Evolutionary conservation across 805 yeast species (phyloP).

Genomic region (Wickerhamomyces chambardii): DNA sequence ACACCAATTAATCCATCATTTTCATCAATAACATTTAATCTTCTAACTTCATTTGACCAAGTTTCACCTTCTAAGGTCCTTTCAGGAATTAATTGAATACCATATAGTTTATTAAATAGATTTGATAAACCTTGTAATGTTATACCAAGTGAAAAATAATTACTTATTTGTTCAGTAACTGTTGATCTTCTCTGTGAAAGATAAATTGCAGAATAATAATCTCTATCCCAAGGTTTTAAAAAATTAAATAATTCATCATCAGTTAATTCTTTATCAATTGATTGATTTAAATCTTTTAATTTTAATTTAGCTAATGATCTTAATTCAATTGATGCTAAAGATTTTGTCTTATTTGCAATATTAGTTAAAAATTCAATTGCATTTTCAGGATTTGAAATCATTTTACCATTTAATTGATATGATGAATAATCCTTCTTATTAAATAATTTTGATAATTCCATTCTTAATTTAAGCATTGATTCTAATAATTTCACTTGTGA

Average conservation of each 20-base stretch:
- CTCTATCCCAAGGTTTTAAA: constrained; percentile 90
- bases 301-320: constrained; percentile 32
- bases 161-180: constrained; percentile 40
- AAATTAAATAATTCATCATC: constrained; percentile 32
- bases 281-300: constrained; percentile 16
- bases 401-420: constrained; percentile 80
- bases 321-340: constrained; percentile 53
- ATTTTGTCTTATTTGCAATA: constrained; percentile 40
- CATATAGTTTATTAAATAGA: constrained; percentile 64
- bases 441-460: constrained; percentile 61
- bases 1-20: constrained; percentile 61
- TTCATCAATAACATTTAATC: constrained; percentile 66
- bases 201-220: constrained; percentile 38
- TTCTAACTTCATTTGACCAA: constrained; percentile 83
- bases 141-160: constrained; percentile 77
- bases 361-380: constrained; percentile 63
- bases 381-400: constrained; percentile 77
- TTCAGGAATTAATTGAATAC: constrained; percentile 65
- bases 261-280: constrained; percentile 12
- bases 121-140: constrained; percentile 77
- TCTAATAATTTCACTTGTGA: constrained; percentile 55
- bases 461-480: constrained; percentile 54
- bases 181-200: constrained; percentile 22
- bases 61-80: constrained; percentile 63
- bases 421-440: constrained; percentile 65